A percentile compares a stretch with the other conserved stretches of the same genome.
Evolutionary conservation across 768 basidiomycete genomes (phyloP).

Genomic region (Rhodotorula sphaerocarpa): DNA sequence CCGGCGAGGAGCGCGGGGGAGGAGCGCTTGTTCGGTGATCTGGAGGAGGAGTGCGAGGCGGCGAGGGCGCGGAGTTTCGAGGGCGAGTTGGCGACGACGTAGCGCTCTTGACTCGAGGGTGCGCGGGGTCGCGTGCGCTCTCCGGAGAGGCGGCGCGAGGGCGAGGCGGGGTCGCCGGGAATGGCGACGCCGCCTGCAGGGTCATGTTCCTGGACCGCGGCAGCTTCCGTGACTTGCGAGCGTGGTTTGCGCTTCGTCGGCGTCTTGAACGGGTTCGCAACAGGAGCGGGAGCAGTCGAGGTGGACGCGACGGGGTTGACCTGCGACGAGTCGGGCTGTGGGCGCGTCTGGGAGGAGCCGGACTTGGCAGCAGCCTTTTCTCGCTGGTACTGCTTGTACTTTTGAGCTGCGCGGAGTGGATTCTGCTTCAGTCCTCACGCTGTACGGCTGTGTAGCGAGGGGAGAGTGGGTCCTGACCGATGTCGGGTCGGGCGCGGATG

Average conservation of each 20-base stretch:
- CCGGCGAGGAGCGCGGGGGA: neutral
- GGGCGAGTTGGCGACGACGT: slow-evolving; percentile 38
- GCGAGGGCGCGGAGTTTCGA: slow-evolving; percentile 36
- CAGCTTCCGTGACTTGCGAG: neutral
- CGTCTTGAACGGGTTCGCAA: slow-evolving; percentile 26
- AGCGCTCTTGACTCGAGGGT: neutral
- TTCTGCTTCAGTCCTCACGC: too few relatives aligned
- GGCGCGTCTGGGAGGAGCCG: neutral
- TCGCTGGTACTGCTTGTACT: slow-evolving; percentile 37
- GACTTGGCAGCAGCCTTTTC: slow-evolving; percentile 5
- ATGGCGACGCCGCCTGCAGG: neutral
- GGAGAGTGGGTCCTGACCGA: slow-evolving; percentile 43
- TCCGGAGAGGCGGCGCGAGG: neutral
- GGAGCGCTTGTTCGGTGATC: slow-evolving; percentile 24
- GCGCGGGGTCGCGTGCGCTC: neutral
- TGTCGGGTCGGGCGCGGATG: slow-evolving; percentile 43
- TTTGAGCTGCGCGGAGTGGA: slow-evolving; percentile 18
- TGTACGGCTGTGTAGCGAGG: too few relatives aligned
- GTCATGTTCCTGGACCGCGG: neutral
- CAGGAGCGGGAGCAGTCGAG: neutral
- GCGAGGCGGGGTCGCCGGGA: neutral
- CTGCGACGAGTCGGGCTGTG: neutral
- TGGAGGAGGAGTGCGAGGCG: slow-evolving; percentile 30
- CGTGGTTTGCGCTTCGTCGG: slow-evolving; percentile 31
- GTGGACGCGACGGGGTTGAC: neutral